Evolutionary conservation across 2,329 filamentous ascomycete genomes (phyloP), one percentile per base, ranked within the genome.

Genomic region (Penicillium sp.): DNA sequence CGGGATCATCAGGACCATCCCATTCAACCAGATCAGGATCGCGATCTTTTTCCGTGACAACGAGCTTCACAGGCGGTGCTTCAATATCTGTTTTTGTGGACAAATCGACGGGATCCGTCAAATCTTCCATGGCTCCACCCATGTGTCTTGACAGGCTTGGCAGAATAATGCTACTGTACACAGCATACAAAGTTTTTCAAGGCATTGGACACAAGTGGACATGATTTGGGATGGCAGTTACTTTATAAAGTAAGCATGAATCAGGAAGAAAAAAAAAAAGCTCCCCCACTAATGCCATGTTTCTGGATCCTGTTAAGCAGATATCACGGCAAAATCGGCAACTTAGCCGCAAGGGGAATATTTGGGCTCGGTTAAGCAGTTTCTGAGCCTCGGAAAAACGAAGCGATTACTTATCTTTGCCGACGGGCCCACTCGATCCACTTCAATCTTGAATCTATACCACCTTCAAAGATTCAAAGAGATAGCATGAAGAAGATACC

Each of bases 1-100:
- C 64, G 10, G 63, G 62, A 53, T 73, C 72, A 48, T 73, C 63
- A 3, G 66, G 67, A 0, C 70, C 69, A 50, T 70, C 64, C 37
- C 47, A 60, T 35, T 60, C 57, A 3, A 60, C 54, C 7, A 60
- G n/a, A 48, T 57, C 26, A n/a, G 43, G 22, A 53, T 53, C 19
- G 13, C 9, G 22, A 19, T 31, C 16, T 9, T 53, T 47, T 13
- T 47, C 52, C 9, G 9, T 53, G 11, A 26, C 16, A 19, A 26
- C 14, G 21, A 22, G 50, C 16, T 33, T 14, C 14, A 45, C 21
- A 13, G 50, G 41, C 43, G 29, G 43, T 21, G 50, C 50, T 43
- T 53, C 50, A 21, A 53, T 37, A 35, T 53, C 50, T 27, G 50
- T 14, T 45, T 53, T 50, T 9, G 19, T 19, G 19, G 39, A 19